Evolutionary conservation across 805 yeast genomes (phyloP), one percentile per base, ranked within the genome.

Genomic region (Cyberlindnera subsufficiens): DNA sequence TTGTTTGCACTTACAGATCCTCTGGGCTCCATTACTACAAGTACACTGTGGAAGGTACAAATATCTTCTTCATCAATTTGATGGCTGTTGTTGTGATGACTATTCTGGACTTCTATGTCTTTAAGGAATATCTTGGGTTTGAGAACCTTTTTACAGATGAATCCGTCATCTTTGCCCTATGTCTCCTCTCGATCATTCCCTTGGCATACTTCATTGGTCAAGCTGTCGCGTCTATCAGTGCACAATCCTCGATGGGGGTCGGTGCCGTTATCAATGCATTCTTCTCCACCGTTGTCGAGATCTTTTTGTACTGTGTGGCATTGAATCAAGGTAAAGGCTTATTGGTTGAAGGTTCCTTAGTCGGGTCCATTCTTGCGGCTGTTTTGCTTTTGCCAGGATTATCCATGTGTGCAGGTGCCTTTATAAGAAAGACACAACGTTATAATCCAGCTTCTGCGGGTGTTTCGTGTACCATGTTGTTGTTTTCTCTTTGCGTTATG

Each of bases 261-360:
- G 98, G 98, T 68, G 99, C 99, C 1, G 96, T 90, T 0, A 89
- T 93, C 54, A 93, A 93, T 62, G 99, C 99, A 0, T 91, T 93
- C 57, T 93, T 93, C 71, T 90, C 98, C 2, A 90, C 99, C 0
- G 75, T 93, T 39, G 98, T 93, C 6, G 99, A 93, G 61, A 85
- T 93, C 8, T 93, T 82, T 61, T 67, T 91, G 38, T 93, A 93
- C 61, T 83, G 96, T 63, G 96, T 91, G 17, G 98, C 99, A 0
- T 68, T 93, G 46, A 71, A 77, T 40, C 95, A 90, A 58, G 75
- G 80, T 3, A 91, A 93, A 59, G 96, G 96, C 2, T 76, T 79
- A 41, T 71, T 93, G 19, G 99, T 93, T 4, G 99, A 93, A 65
- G 99, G 99, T 18, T 85, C 96, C 10, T 80, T 93, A 75, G 83